phyloP scores from a whole-genome alignment of 768 basidiomycete species.

The Mycena haematopus region DNA sequence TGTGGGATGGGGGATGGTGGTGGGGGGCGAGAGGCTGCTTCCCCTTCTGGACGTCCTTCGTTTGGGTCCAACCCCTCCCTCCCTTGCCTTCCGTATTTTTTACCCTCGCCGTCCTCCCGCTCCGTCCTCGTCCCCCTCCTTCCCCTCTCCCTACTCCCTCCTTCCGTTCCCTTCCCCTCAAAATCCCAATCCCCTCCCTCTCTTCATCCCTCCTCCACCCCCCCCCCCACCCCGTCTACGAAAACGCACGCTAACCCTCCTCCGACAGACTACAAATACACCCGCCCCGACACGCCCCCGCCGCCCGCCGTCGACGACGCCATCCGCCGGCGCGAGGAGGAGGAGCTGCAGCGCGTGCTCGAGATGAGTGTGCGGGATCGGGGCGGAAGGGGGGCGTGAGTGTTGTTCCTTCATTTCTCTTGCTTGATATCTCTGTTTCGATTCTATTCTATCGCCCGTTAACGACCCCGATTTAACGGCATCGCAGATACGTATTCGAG shows the following conservation, averaged over 20 bases:
- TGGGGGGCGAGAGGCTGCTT: too few relatives aligned
- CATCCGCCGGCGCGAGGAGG: slow-evolving; percentile 84
- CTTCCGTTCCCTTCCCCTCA: not conserved
- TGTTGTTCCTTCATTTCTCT: not conserved
- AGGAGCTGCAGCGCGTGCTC: slow-evolving; percentile 90
- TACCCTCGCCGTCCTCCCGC: too few relatives aligned
- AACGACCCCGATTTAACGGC: too few relatives aligned
- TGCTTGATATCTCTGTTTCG: not conserved
- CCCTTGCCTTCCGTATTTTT: too few relatives aligned
- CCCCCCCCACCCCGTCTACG: not conserved
- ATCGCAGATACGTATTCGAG: not conserved
- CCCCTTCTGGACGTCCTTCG: too few relatives aligned
- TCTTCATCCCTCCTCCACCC: not conserved
- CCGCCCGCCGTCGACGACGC: slow-evolving; percentile 82
- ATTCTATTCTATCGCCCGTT: too few relatives aligned
- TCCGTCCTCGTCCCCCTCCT: not conserved
- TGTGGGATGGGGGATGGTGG: not conserved
- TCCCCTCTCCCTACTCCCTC: not conserved
- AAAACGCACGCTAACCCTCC: not conserved
- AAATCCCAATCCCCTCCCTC: too few relatives aligned
- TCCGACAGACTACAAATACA: slow-evolving; percentile 72
- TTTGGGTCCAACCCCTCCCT: too few relatives aligned
- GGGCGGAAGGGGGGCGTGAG: slow-evolving; percentile 52
- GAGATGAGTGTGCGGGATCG: slow-evolving; percentile 92
- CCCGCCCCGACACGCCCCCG: slow-evolving; percentile 62